Conservation (phyloP, 2,329 filamentous ascomycete species). For the Ramularia collo-cygni region DNA sequence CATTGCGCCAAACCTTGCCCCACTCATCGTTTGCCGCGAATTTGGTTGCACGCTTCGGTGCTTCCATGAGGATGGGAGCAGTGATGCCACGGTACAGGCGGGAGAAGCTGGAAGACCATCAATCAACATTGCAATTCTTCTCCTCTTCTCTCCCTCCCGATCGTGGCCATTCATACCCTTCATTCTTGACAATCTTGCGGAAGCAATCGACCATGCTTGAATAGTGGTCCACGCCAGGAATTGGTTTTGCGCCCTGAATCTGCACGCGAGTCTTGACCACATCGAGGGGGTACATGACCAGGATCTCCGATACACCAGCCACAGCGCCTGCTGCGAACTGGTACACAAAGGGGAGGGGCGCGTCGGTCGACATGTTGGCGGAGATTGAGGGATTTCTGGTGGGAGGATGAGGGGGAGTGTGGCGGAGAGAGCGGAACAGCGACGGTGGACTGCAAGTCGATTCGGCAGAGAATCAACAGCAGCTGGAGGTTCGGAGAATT, state of each 20-base stretch:
- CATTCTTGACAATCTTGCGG: slow-evolving; percentile 89
- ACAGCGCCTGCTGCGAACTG: slow-evolving; percentile 96
- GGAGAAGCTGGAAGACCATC: slow-evolving; percentile 52
- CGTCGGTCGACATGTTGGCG: slow-evolving; percentile 45
- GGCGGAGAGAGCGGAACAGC: too few species aligned
- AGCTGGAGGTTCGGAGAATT: too few species aligned
- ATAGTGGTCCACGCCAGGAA: slow-evolving; percentile 73
- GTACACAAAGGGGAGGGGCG: slow-evolving; percentile 86
- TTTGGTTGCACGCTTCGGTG: slow-evolving; percentile 90
- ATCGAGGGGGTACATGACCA: slow-evolving; percentile 87
- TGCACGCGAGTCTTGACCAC: slow-evolving; percentile 94
- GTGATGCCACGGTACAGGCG: slow-evolving; percentile 92
- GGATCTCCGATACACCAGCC: slow-evolving; percentile 81
- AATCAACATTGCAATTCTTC: not conserved
- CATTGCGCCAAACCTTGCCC: slow-evolving; percentile 85
- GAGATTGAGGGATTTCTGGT: slow-evolving; percentile 1
- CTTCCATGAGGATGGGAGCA: slow-evolving; percentile 96
- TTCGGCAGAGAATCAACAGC: too few species aligned
- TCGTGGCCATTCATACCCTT: slow-evolving; percentile 57
- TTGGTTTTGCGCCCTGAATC: slow-evolving; percentile 53
- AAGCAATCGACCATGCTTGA: slow-evolving; percentile 98
- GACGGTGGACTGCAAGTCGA: too few species aligned
- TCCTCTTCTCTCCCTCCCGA: not conserved
- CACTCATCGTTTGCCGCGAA: slow-evolving; percentile 99
- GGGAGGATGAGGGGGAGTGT: not conserved